A percentile compares a stretch with the other conserved stretches of the same genome.
Evolutionary conservation across 1,284 basidiomycete genomes (phyloP).

Genomic region (Porodaedalea pini): DNA sequence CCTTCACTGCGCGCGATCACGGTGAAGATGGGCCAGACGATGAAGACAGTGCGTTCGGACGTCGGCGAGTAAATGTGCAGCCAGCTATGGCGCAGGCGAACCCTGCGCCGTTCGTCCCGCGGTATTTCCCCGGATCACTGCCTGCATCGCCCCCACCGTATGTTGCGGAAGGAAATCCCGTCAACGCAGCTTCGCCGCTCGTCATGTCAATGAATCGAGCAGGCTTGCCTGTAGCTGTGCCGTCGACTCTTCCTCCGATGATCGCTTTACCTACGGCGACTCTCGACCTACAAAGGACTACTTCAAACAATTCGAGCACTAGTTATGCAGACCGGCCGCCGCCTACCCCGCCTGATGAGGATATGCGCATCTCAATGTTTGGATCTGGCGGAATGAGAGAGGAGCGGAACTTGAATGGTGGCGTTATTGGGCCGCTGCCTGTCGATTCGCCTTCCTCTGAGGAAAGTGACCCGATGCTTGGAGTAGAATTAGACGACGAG

Average conservation of each 20-base stretch:
- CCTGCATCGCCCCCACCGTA: slow-evolving; percentile 40
- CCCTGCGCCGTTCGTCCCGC: slow-evolving; percentile 47
- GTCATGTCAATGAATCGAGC: slow-evolving; percentile 14
- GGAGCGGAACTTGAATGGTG: slow-evolving; percentile 15
- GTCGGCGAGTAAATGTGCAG: background rate
- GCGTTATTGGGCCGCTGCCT: slow-evolving; percentile 14
- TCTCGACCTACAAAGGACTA: slow-evolving; percentile 12
- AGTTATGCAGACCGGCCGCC: slow-evolving; percentile 22
- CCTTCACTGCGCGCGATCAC: slow-evolving; percentile 19
- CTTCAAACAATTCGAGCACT: background rate
- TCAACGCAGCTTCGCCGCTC: background rate
- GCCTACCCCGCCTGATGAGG: slow-evolving; percentile 19
- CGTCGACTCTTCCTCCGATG: slow-evolving; percentile 8
- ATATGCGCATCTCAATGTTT: slow-evolving; percentile 12
- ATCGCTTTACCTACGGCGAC: slow-evolving; percentile 18
- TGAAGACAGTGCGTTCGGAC: slow-evolving; percentile 5
- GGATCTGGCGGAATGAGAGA: background rate
- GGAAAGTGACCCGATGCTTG: slow-evolving; percentile 19
- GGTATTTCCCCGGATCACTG: slow-evolving; percentile 50
- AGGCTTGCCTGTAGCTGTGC: slow-evolving; percentile 14
- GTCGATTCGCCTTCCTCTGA: slow-evolving; percentile 13
- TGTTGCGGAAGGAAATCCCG: slow-evolving; percentile 10
- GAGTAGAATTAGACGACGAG: slow-evolving; percentile 9
- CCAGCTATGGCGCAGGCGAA: slow-evolving; percentile 26
- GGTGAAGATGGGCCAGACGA: slow-evolving; percentile 18